Conservation (phyloP, 2,329 filamentous ascomycete genomes). For the Colletotrichum phormii region DNA sequence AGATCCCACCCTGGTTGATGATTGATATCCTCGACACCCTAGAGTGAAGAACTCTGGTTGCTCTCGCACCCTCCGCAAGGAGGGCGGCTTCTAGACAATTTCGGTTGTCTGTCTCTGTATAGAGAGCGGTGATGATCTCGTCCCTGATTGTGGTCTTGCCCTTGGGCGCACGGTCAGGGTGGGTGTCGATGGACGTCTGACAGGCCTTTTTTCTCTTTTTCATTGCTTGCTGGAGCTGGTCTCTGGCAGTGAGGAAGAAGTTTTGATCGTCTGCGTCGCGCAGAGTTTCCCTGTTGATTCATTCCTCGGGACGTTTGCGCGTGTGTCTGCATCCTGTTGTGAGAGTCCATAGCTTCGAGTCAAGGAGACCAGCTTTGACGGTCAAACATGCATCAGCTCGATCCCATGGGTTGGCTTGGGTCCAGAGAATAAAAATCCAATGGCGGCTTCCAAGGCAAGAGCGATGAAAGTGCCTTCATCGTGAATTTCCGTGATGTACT, state of each 20-base stretch:
- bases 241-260: constrained; percentile 64
- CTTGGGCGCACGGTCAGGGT: constrained; percentile 83
- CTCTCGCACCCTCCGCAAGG: constrained; percentile 72
- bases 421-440: no score
- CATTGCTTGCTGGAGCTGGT: constrained; percentile 62
- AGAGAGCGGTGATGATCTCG: constrained; percentile 95
- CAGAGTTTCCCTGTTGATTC: no score
- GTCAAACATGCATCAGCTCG: no score
- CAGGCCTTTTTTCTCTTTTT: constrained; percentile 71
- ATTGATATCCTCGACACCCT: constrained; percentile 87
- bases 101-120: constrained; percentile 64
- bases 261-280: no score
- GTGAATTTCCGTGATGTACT: no score
- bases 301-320: no score
- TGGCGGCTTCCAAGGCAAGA: no score
- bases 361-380: no score
- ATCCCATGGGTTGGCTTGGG: no score
- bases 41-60: constrained; percentile 81
- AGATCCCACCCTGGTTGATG: constrained; percentile 97
- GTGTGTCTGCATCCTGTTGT: no score
- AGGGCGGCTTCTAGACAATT: constrained; percentile 59
- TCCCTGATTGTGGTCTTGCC: constrained; percentile 78
- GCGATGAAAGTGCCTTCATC: no score
- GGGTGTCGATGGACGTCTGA: constrained; percentile 92
- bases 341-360: no score